Base-by-base conservation (phyloP, 1,139 yeast species). In the Keqinozyma sinolaborantium region DNA sequence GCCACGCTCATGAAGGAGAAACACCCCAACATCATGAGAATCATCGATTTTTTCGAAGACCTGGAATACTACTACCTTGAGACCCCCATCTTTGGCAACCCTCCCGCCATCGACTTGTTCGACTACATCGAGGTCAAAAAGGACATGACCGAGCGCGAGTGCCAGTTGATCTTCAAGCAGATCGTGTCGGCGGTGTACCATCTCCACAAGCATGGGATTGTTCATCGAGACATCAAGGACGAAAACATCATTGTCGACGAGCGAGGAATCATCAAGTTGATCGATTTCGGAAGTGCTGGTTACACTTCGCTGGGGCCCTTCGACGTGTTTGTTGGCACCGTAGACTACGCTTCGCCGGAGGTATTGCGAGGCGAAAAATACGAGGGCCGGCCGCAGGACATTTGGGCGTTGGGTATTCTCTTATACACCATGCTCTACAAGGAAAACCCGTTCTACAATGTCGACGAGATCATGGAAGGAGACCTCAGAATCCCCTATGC, bases 321-420 rank as follows among this genome's bases (percentile, higher is more conserved):
- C 60, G 96, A 90, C 48, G 95, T 90, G 8, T 92, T 92, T 60
- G 97, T 92, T 2, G 98, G 98, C 2, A 92, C 98, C 0, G 79
- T 92, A 25, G 97, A 92, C 56, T 92, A 90, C 56, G 97, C 97
- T 0, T 94, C 97, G 0, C 97, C 98, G 0, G 98, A 92, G 57
- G 96, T 92, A 0, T 67, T 92, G 23, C 73, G 81, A 32, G 98
- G 97, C 6, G 81, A 80, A 38, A 83, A 88, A 19, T 92, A 92
- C 51, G 86, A 79, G 35, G 98, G 98, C 14, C 82, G 77, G 53
- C 92, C 95, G 0, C 98, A 92, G 56, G 98, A 92, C 57, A 80
- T 90, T 2, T 92, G 98, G 98, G 96, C 97, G 0, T 67, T 90
- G 49, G 98, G 98, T 2, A 84, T 92, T 14, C 64, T 92, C 38